Percentiles rank a stretch among this genome's conserved stretches.
Conservation (phyloP, 148 eudicot species). For the Bassia scoparia region DNA sequence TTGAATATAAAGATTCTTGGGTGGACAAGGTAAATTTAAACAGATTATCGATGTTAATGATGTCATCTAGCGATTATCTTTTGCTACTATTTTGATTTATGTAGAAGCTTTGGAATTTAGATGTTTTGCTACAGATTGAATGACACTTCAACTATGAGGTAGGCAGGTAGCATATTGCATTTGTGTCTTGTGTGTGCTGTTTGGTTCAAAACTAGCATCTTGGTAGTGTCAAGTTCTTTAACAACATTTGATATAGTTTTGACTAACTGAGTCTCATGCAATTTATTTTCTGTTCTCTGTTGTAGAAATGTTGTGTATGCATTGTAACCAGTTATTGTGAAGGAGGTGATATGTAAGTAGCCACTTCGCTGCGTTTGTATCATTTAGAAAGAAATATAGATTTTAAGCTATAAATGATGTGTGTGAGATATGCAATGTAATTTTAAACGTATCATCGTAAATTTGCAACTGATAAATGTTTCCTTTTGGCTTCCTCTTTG, state of each 20-base stretch:
- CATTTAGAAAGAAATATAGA: neutral
- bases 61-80: neutral
- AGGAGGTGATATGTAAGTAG: constrained; percentile 87
- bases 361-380: neutral
- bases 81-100: neutral
- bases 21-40: constrained; percentile 63
- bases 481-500: neutral
- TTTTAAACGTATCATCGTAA: neutral
- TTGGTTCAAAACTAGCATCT: neutral
- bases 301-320: constrained; percentile 69
- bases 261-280: neutral
- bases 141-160: neutral
- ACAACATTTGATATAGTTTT: neutral
- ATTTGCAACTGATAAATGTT: neutral
- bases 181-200: neutral
- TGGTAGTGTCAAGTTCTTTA: neutral
- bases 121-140: neutral
- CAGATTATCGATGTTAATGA: neutral
- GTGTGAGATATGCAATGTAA: neutral
- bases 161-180: neutral
- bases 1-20: constrained; percentile 91
- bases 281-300: neutral
- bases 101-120: neutral
- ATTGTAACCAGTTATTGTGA: constrained; percentile 71
- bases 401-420: neutral